Conservation (phyloP, 257 asterid genomes). For the Solanum gandarillasii region DNA sequence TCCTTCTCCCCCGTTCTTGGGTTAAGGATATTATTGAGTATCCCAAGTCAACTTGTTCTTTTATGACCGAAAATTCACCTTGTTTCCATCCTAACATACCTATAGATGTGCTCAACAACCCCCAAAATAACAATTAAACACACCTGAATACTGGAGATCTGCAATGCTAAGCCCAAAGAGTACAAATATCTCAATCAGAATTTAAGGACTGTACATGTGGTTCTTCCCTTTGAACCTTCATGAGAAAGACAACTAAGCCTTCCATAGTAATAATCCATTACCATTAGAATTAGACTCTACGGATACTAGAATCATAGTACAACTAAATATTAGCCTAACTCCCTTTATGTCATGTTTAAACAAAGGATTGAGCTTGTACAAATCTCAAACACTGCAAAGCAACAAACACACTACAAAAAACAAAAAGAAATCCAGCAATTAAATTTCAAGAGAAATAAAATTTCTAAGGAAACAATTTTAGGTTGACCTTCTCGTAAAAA, state of each 20-base stretch:
- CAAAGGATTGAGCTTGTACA: neutral
- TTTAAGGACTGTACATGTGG: neutral
- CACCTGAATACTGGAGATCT: neutral
- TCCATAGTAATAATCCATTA: neutral
- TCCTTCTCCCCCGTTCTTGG: neutral
- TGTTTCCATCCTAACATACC: neutral
- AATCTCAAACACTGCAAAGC: neutral
- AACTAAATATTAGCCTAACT: neutral
- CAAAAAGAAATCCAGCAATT: neutral
- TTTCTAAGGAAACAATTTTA: neutral
- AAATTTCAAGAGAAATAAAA: neutral
- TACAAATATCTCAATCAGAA: neutral
- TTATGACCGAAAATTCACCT: neutral
- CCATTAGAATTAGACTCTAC: neutral
- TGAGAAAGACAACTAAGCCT: neutral
- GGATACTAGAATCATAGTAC: neutral
- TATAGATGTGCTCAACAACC: neutral
- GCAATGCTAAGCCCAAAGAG: neutral
- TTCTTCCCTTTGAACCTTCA: neutral
- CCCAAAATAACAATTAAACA: neutral
- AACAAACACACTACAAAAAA: neutral
- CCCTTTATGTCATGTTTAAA: neutral
- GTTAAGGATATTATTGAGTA: neutral
- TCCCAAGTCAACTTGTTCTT: neutral
- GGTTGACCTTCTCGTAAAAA: conserved; percentile 82